Conservation (phyloP, 1,284 basidiomycete species). For the Prillingera fragicola region DNA sequence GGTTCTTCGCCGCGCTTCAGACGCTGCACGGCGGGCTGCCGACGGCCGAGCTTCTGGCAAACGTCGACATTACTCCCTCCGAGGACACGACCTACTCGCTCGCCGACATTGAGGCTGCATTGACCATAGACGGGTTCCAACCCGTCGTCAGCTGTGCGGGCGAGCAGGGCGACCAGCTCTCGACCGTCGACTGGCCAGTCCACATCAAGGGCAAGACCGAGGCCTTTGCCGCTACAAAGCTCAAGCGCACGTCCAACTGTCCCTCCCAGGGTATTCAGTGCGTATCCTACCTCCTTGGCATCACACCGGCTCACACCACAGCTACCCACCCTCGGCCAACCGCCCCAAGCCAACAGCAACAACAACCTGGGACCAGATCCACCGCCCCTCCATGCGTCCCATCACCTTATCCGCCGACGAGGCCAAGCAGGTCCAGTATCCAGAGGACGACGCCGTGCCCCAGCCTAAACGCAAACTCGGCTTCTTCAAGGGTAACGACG, state of each 20-base stretch:
- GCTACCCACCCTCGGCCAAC: constrained; percentile 35
- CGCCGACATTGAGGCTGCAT: constrained; percentile 27
- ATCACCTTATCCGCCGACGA: constrained; percentile 39
- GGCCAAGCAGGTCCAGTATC: constrained; percentile 25
- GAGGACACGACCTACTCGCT: constrained; percentile 42
- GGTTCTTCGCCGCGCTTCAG: constrained; percentile 41
- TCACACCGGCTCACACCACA: constrained; percentile 8
- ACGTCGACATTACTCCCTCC: constrained; percentile 44
- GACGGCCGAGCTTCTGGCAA: constrained; percentile 28
- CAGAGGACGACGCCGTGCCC: constrained; percentile 11
- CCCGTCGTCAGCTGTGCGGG: constrained; percentile 36
- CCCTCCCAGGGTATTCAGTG: constrained; percentile 43
- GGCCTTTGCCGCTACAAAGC: constrained; percentile 23
- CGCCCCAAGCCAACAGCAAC: constrained; percentile 21
- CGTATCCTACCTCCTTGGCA: constrained; percentile 6
- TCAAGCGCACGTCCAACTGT: constrained; percentile 26
- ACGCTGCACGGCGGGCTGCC: constrained; percentile 28
- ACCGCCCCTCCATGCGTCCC: constrained; percentile 40
- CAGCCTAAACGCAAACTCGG: constrained; percentile 32
- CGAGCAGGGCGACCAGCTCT: constrained; percentile 32
- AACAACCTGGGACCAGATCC: constrained; percentile 40
- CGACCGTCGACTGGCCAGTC: constrained; percentile 38
- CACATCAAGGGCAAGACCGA: constrained; percentile 32
- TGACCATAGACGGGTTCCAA: constrained; percentile 21
- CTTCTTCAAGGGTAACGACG: constrained; percentile 36